Base-by-base conservation (phyloP, 176 grass and related monocot genomes). In the Juncus effusus region DNA sequence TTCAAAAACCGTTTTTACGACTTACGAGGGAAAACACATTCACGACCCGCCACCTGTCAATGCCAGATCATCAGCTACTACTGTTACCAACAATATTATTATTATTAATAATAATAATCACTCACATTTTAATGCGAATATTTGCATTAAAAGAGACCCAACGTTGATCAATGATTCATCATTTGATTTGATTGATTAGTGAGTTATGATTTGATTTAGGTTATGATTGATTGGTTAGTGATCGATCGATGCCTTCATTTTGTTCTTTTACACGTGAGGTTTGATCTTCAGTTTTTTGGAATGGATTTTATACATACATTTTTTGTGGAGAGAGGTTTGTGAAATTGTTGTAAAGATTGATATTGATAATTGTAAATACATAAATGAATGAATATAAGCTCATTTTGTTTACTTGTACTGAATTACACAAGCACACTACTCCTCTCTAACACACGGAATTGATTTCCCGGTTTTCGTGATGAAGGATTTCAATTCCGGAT, bases 1-100 rank as follows among this genome's bases (percentile, higher is more conserved):
- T 59, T n/a, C 68, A 59, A 72, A 42, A 41, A n/a, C 57, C 40
- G 68, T 72, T 57, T 44, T 72, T 19, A 72, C 68, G 42, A 72
- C 68, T 10, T 72, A 72, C 13, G 68, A 72, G 54, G 68, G 68
- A 36, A 72, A 72, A 28, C 68, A 72, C 28, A 59, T n/a, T 3
- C 68, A 72, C 57, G 52, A 72, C 9, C 68, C 52, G 41, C 7
- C 38, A 6, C 39, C 54, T 5, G 14, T 57, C 0, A 28, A 38
- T 28, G 39, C 54, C 3, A 56, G 68, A 38, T 52, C 38, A 14
- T 50, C 54, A 42, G 19, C 19, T 28, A 1, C 19, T 28, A 28
- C 19, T 28, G 19, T 1, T 28, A 28, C 1, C 19, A 28, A 28
- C 19, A 28, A 28, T 28, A 28, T 28, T 28, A 28, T 28, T 1